Base-by-base conservation (phyloP, 2,329 filamentous ascomycete genomes). In the Aspergillus brasiliensis region DNA sequence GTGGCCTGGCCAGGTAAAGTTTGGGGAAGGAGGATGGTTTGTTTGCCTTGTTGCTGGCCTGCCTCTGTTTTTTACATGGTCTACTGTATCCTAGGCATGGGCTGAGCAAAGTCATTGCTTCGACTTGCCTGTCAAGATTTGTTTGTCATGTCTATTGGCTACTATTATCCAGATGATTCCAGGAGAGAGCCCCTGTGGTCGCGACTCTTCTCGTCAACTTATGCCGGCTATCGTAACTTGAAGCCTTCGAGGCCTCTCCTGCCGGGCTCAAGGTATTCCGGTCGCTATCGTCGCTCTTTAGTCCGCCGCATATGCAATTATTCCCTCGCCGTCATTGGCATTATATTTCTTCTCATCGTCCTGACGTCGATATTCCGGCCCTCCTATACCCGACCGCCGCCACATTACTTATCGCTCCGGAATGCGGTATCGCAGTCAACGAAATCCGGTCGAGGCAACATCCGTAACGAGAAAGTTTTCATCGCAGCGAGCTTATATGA, bases 401-500 rank as follows among this genome's bases (percentile, higher is more conserved):
- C 77, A 8, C 84, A 85, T 68, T 87, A 87, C 66, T 60, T 74
- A 42, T 73, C 67, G 4, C 71, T 80, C 15, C 72, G 71, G 55
- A 61, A 70, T 28, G 64, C 67, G 8, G 69, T 73, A 3, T 57
- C 68, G 23, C 66, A 67, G 27, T 78, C 75, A 21, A 64, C 70
- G 21, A 57, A 65, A 5, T 62, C 73, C 5, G 80, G 79, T 3
- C 70, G 82, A 49, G 84, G 79, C 7, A 87, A 87, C 63, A 68
- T 78, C 1, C 74, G 79, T 56, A 80, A 84, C 52, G 87, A 91
- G 71, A 89, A 86, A 67, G 79, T 92, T n/a, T 92, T 89, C 69
- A 89, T 92, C 54, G 87, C 87, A 1, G 85, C 89, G 15, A 90
- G 87, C 67, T 81, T 92, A 56, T 89, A 89, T 66, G 88, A 92